Base-by-base conservation (phyloP, 1,139 yeast species). In the Protomyces inouyei region DNA sequence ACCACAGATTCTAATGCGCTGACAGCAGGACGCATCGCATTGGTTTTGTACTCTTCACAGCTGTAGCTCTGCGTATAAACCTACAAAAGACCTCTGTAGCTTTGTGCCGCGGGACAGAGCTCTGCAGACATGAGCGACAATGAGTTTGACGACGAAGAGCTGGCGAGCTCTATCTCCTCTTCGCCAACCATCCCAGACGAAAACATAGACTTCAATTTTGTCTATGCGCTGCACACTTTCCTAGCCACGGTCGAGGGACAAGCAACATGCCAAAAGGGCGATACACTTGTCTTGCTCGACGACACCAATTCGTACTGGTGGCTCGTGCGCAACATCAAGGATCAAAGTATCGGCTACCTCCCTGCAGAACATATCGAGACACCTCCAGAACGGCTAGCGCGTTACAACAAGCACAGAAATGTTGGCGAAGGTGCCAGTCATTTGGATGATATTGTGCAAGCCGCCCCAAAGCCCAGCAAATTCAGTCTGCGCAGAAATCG, bases 241-340 rank as follows among this genome's bases (percentile, higher is more conserved):
- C 81, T 81, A 48, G 98, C 98, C 0, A 95, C 97, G 3, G 97
- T 92, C 72, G 95, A 95, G 10, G 91, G 95, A 64, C 98, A 93
- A 76, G 88, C 96, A 69, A 85, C 87, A 61, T 81, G 93, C 8
- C 75, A 79, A 35, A 84, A 90, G 70, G 95, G 95, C 71, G 97
- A 91, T 71, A 86, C 96, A 0, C 93, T 95, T 68, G 79, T 83
- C 57, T 77, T 93, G 43, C 77, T 93, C 45, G 92, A 91, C 72
- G 98, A 93, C 72, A 85, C 88, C 66, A 97, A 93, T 75, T 83
- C 90, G 67, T 93, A 93, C 76, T 93, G 98, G 98, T 93, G 98
- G 98, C 78, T 92, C 14, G 92, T 93, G 36, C 82, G 85, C 67
- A 84, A 89, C 70, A 79, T 85, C 65, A 79, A 81, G 57, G 90